Base-by-base conservation (phyloP, 495 filamentous ascomycete species). In the Lophiotrema nucula region DNA sequence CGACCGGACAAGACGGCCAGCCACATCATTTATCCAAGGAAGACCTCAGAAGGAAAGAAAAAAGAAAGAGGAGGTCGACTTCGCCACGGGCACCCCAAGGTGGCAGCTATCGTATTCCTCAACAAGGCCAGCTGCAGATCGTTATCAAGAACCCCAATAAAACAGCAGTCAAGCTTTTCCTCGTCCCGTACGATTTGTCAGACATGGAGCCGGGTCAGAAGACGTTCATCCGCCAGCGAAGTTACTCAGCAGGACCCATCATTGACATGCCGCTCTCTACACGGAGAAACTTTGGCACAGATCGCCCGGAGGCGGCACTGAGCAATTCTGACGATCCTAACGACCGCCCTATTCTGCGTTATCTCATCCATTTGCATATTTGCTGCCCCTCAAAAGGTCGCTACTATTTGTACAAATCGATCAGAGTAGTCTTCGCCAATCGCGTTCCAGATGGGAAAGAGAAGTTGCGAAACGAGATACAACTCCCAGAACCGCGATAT, bases 111-210 rank as follows among this genome's bases (percentile, higher is more conserved):
- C 85, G 95, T 48, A 96, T 99, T 43, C 95, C 93, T 0, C 88
- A 96, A 68, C 88, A 91, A 65, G 93, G 93, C 0, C 93, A 97
- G 68, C 76, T 99, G 23, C 93, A 99, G 70, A 95, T 99, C 60
- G 86, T 99, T 44, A 93, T 97, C 72, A 95, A 95, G 68, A 97
- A 96, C 63, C 90, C 89, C 11, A 91, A 96, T 76, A 97, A 96
- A 69, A 97, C 91, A 3, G 92, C 92, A 3, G 90, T 97, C 47
- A 97, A 97, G 70, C 74, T 97, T 15, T 99, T 97, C 63, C 79
- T 97, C 13, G 84, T 99, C 22, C 93, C 95, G 0, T 99, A 99
- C 67, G 92, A 97, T 70, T 79, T 99, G 6, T 79, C 82, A n/a
- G 93, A 90, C 52, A 99, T 99, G 95, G 88, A 93, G 60, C 79